phyloP scores from a whole-genome alignment of 139 green algal genomes.

The Chlamydomonas urium region DNA sequence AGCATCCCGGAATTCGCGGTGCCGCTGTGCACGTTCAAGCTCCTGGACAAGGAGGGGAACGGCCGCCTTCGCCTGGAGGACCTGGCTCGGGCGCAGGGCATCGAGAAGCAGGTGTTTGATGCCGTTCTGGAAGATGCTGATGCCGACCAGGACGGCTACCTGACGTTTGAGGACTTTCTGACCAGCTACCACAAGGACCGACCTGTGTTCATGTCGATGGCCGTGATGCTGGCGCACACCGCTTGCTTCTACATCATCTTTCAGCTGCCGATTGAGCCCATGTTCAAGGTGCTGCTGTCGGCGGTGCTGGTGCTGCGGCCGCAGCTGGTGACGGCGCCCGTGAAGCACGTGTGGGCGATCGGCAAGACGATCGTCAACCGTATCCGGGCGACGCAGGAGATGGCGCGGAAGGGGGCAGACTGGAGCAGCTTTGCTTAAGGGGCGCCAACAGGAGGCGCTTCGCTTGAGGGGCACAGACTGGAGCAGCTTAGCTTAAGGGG shows the following conservation, averaged over 20 bases:
- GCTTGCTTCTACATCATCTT: conserved; percentile 16
- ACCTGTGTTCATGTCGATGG: conserved; percentile 17
- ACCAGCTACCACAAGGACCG: conserved; percentile 15
- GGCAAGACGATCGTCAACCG: not conserved
- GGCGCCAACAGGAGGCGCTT: too few species aligned
- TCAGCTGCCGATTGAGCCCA: conserved; percentile 9
- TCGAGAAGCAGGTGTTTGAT: conserved; percentile 25
- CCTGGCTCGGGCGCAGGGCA: conserved; percentile 19
- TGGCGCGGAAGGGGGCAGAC: conserved; percentile 7
- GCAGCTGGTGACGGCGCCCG: conserved; percentile 13
- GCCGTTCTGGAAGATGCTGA: conserved; percentile 16
- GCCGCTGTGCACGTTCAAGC: not conserved
- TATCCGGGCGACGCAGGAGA: conserved; percentile 7
- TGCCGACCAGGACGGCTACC: conserved; percentile 19
- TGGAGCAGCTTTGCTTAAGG: conserved; percentile 8
- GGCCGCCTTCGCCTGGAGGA: conserved; percentile 4
- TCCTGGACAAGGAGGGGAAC: conserved; percentile 15
- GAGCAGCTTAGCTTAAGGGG: too few species aligned
- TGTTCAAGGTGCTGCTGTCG: conserved; percentile 18
- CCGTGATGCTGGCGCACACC: conserved; percentile 15
- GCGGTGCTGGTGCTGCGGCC: conserved; percentile 10
- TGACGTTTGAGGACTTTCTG: conserved; percentile 22
- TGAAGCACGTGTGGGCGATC: conserved; percentile 17
- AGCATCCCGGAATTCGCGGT: not conserved
- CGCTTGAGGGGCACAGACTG: too few species aligned